Evolutionary conservation across 1,284 basidiomycete genomes (phyloP).

Genomic region (Pholiota adiposa): DNA sequence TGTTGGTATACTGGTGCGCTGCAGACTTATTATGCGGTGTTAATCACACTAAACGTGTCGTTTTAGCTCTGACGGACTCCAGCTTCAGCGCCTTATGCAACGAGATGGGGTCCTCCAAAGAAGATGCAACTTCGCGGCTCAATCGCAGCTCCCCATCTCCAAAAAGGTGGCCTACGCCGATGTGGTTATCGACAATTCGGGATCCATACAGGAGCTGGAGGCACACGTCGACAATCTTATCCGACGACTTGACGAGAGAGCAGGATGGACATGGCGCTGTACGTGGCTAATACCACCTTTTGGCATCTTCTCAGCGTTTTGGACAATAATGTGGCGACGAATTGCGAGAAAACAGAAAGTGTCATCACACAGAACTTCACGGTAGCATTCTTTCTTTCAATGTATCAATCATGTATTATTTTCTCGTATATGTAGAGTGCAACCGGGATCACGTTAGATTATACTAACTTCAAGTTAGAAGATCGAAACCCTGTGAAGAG

Average conservation of each 20-base stretch:
- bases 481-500: too few species aligned
- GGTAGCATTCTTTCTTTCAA: background rate
- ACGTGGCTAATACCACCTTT: conserved; percentile 86
- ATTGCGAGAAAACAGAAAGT: conserved; percentile 1
- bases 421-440: too few species aligned
- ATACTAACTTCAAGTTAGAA: too few species aligned
- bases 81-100: conserved; percentile 78
- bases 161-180: conserved; percentile 88
- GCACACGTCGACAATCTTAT: conserved; percentile 74
- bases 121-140: conserved; percentile 76
- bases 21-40: background rate
- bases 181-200: conserved; percentile 89
- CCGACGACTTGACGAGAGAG: conserved; percentile 52
- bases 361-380: background rate
- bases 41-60: background rate
- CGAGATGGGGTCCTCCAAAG: conserved; percentile 63
- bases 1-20: conserved; percentile 88
- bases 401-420: too few species aligned
- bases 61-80: conserved; percentile 71
- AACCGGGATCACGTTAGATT: too few species aligned
- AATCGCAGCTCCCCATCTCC: conserved; percentile 80
- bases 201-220: conserved; percentile 70
- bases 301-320: conserved; percentile 46
- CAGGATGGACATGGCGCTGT: conserved; percentile 69
- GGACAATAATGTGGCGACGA: conserved; percentile 24